phyloP scores from a whole-genome alignment of 2,329 filamentous ascomycete genomes.

The Aspergillus sp. region DNA sequence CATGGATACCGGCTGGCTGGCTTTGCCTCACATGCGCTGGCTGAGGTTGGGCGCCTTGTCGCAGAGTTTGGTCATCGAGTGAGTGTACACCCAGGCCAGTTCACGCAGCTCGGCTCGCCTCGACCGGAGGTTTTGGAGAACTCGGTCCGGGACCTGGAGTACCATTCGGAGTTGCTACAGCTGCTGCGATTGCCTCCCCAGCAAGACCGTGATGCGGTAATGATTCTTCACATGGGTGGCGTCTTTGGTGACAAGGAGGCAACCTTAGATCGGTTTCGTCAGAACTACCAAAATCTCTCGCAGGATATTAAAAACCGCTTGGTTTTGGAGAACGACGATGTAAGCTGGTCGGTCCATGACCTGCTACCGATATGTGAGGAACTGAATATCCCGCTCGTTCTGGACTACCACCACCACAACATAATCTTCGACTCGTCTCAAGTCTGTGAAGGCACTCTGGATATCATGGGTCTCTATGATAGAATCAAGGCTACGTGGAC shows the following conservation, averaged over 20 bases:
- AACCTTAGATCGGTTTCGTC: conserved; percentile 73
- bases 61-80: conserved; percentile 78
- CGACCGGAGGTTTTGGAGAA: conserved; percentile 72
- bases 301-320: conserved; percentile 73
- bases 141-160: conserved; percentile 78
- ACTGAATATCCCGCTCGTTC: conserved; percentile 86
- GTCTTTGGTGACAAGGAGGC: conserved; percentile 82
- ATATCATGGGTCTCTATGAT: conserved; percentile 73
- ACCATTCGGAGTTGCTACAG: conserved; percentile 81
- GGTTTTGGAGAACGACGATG: conserved; percentile 92
- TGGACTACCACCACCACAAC: conserved; percentile 95
- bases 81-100: conserved; percentile 89
- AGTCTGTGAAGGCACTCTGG: conserved; percentile 78
- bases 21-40: conserved; percentile 76
- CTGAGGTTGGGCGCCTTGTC: conserved; percentile 73
- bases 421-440: conserved; percentile 76
- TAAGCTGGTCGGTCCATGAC: conserved; percentile 89
- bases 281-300: conserved; percentile 69
- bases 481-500: conserved; percentile 83
- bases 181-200: conserved; percentile 76
- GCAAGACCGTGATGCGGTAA: conserved; percentile 79
- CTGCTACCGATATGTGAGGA: conserved; percentile 87
- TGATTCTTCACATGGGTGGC: conserved; percentile 93
- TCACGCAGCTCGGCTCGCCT: conserved; percentile 86
- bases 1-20: conserved; percentile 83